Evolutionary conservation across 345 rosid genomes (phyloP).

Genomic region (Excoecaria cochinchinensis): DNA sequence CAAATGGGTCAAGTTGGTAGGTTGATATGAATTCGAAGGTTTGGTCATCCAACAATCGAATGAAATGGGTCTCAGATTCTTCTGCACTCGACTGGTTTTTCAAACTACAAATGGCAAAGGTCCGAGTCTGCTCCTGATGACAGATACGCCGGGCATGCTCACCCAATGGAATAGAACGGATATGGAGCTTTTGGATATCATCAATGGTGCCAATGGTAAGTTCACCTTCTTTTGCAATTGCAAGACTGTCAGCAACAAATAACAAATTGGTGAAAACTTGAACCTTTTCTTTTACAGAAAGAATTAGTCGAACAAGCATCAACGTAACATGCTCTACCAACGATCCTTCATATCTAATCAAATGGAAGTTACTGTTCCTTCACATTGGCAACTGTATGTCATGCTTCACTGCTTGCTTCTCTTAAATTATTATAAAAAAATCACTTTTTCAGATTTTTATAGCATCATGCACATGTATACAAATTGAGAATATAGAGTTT

Average conservation of each 20-base stretch:
- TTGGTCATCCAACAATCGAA: slow-evolving; percentile 83
- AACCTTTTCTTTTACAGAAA: not conserved
- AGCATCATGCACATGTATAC: not conserved
- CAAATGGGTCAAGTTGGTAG: slow-evolving; percentile 79
- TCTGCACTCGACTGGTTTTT: slow-evolving; percentile 68
- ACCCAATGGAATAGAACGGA: slow-evolving; percentile 90
- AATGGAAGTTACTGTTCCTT: not conserved
- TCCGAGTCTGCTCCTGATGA: slow-evolving; percentile 92
- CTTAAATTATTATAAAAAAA: not conserved
- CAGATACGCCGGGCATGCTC: slow-evolving; percentile 91
- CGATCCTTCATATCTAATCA: not conserved
- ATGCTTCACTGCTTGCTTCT: not conserved
- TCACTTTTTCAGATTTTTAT: not conserved
- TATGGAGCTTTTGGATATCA: slow-evolving; percentile 97
- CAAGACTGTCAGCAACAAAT: slow-evolving; percentile 55
- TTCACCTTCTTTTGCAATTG: slow-evolving; percentile 92
- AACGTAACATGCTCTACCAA: not conserved
- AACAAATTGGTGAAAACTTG: slow-evolving; percentile 11
- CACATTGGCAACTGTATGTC: not conserved
- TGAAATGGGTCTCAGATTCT: slow-evolving; percentile 74
- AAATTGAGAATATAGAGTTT: not conserved
- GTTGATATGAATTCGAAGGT: slow-evolving; percentile 76
- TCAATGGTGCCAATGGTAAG: slow-evolving; percentile 94
- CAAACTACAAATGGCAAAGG: slow-evolving; percentile 81
- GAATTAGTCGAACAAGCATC: not conserved